phyloP scores from a whole-genome alignment of 768 basidiomycete genomes.

The Lactifluus subvellereus region DNA sequence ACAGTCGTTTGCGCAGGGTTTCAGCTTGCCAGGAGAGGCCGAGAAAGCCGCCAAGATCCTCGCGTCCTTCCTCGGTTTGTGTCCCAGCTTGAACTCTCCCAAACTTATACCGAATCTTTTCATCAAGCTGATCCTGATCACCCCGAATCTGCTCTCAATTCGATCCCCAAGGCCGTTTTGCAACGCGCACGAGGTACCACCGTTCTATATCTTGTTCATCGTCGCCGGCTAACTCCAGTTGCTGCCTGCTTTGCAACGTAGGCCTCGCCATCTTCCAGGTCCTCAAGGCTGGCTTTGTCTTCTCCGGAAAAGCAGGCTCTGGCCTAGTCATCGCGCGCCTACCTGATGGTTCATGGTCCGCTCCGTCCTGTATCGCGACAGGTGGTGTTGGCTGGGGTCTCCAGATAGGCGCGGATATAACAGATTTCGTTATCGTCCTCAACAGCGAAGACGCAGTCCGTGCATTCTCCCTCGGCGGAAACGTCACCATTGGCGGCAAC shows the following conservation, averaged over 20 bases:
- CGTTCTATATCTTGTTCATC: background rate
- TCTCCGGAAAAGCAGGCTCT: constrained; percentile 91
- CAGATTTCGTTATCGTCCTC: constrained; percentile 94
- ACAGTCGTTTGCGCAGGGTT: constrained; percentile 74
- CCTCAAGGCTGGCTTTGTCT: constrained; percentile 89
- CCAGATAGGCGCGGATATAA: constrained; percentile 93
- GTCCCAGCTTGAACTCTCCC: background rate
- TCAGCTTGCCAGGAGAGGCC: constrained; percentile 87
- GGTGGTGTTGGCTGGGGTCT: constrained; percentile 93
- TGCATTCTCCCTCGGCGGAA: constrained; percentile 93
- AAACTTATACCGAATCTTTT: background rate
- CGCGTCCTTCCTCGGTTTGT: constrained; percentile 80
- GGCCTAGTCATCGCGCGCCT: constrained; percentile 89
- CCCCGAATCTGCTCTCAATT: constrained; percentile 87
- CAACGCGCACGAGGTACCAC: constrained; percentile 75
- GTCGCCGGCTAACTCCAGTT: background rate
- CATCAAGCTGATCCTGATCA: constrained; percentile 73
- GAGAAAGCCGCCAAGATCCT: constrained; percentile 93
- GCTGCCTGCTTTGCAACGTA: constrained; percentile 29
- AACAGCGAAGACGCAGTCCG: constrained; percentile 94
- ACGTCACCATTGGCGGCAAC: constrained; percentile 91
- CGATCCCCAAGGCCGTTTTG: constrained; percentile 89
- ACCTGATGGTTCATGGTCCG: constrained; percentile 94
- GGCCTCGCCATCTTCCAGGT: constrained; percentile 95
- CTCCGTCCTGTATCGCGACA: constrained; percentile 94